Conservation (phyloP, 1,284 basidiomycete genomes). For the Puccinia brachypodii region DNA sequence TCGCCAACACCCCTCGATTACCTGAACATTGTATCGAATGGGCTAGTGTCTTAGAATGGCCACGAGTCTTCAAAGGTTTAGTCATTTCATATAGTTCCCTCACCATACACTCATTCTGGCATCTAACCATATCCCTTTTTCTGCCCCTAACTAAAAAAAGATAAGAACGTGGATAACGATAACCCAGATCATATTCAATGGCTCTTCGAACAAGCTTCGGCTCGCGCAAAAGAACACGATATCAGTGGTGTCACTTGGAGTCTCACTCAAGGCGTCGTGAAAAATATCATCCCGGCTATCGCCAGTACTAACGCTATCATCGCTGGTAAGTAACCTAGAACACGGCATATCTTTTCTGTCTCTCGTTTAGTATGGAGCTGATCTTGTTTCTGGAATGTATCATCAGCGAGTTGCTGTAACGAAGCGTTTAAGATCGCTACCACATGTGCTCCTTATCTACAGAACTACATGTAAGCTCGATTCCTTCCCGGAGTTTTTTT, state of each 20-base stretch:
- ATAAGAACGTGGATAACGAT: conserved; percentile 92
- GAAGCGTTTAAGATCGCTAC: conserved; percentile 99
- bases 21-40: conserved; percentile 99
- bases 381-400: background rate
- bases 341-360: background rate
- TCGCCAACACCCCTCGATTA: conserved; percentile 95
- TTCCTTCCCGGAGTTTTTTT: too few relatives aligned
- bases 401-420: conserved; percentile 88
- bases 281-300: conserved; percentile 99
- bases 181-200: conserved; percentile 95
- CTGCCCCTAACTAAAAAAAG: conserved; percentile 60
- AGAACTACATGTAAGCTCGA: conserved; percentile 80
- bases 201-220: conserved; percentile 77
- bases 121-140: background rate
- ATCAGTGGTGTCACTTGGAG: conserved; percentile 98
- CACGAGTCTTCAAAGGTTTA: conserved; percentile 79
- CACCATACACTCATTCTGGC: background rate
- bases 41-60: conserved; percentile 99
- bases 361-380: background rate
- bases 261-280: conserved; percentile 96
- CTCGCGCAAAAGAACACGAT: conserved; percentile 84
- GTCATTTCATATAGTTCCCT: conserved; percentile 12
- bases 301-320: conserved; percentile 96
- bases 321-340: conserved; percentile 67
- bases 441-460: conserved; percentile 84